phyloP scores from a whole-genome alignment of 1,139 yeast genomes.

The Ashbya aceris region DNA sequence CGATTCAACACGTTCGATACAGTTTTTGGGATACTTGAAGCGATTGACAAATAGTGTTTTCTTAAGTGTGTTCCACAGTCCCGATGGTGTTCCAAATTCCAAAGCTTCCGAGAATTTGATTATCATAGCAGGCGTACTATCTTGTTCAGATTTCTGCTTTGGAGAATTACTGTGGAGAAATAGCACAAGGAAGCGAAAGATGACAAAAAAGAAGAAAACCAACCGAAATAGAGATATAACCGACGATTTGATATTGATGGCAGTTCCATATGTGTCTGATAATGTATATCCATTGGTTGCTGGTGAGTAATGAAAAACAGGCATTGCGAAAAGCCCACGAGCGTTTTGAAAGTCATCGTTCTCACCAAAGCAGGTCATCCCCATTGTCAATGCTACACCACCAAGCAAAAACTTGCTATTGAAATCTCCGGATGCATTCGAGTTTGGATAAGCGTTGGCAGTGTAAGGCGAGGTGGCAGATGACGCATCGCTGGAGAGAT shows the following conservation, averaged over 20 bases:
- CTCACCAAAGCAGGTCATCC: slow-evolving; percentile 29
- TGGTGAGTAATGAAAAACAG: slow-evolving; percentile 27
- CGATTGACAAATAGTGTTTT: slow-evolving; percentile 14
- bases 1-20: slow-evolving; percentile 20
- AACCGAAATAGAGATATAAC: slow-evolving; percentile 21
- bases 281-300: slow-evolving; percentile 20
- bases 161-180: slow-evolving; percentile 13
- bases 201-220: slow-evolving; percentile 10
- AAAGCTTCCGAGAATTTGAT: slow-evolving; percentile 14
- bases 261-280: slow-evolving; percentile 17
- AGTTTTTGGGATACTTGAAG: slow-evolving; percentile 17
- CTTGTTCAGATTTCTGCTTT: slow-evolving; percentile 3
- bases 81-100: slow-evolving; percentile 12
- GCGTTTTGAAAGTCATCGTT: slow-evolving; percentile 25
- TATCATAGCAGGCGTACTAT: slow-evolving; percentile 13
- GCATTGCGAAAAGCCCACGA: slow-evolving; percentile 27
- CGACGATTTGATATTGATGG: slow-evolving; percentile 20
- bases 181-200: slow-evolving; percentile 9
- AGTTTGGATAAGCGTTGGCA: slow-evolving; percentile 18
- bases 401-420: slow-evolving; percentile 28
- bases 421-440: slow-evolving; percentile 7
- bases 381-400: slow-evolving; percentile 27
- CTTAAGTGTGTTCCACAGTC: slow-evolving; percentile 13
- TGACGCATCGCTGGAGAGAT: slow-evolving; percentile 1
- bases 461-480: slow-evolving; percentile 14